Conservation (phyloP, 2,329 filamentous ascomycete species). For the Talaromyces sp. region DNA sequence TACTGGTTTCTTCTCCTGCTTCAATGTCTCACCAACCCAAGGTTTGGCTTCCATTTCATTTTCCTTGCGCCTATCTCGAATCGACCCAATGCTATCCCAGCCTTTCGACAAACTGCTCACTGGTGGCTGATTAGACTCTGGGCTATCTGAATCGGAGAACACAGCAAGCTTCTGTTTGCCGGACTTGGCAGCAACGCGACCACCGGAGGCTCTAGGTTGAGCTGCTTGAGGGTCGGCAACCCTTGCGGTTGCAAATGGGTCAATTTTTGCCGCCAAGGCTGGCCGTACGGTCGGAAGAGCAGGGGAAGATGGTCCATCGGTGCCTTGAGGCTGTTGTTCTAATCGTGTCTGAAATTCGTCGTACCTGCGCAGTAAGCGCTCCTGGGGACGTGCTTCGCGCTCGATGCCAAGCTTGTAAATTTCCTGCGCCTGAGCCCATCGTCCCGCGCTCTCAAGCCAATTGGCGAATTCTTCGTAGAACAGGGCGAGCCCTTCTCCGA, state of each 20-base stretch:
- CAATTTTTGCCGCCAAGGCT: constrained; percentile 77
- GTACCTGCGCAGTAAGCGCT: constrained; percentile 82
- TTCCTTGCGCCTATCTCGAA: constrained; percentile 89
- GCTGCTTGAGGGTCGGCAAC: constrained; percentile 67
- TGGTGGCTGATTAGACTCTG: constrained; percentile 55
- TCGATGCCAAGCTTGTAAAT: constrained; percentile 89
- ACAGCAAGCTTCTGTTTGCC: constrained; percentile 81
- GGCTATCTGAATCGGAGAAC: constrained; percentile 73
- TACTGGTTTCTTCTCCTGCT: constrained; percentile 77
- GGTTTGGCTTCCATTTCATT: constrained; percentile 82
- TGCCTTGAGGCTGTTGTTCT: constrained; percentile 62
- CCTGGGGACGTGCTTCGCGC: constrained; percentile 75
- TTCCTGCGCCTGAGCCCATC: constrained; percentile 90
- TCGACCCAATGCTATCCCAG: constrained; percentile 87
- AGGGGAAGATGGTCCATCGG: constrained; percentile 72
- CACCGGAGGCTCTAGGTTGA: constrained; percentile 48
- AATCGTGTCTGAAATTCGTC: constrained; percentile 82
- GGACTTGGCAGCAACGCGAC: constrained; percentile 57
- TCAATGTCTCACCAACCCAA: constrained; percentile 88
- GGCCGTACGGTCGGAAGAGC: constrained; percentile 79
- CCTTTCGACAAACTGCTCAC: constrained; percentile 61
- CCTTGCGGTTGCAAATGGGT: constrained; percentile 66
- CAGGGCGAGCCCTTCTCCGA: constrained; percentile 81
- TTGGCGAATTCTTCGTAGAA: constrained; percentile 97
- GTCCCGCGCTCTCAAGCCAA: constrained; percentile 79